Evolutionary conservation across 2,329 filamentous ascomycete species (phyloP), one percentile per base, ranked within the genome.

Genomic region (Catunica adiposa): DNA sequence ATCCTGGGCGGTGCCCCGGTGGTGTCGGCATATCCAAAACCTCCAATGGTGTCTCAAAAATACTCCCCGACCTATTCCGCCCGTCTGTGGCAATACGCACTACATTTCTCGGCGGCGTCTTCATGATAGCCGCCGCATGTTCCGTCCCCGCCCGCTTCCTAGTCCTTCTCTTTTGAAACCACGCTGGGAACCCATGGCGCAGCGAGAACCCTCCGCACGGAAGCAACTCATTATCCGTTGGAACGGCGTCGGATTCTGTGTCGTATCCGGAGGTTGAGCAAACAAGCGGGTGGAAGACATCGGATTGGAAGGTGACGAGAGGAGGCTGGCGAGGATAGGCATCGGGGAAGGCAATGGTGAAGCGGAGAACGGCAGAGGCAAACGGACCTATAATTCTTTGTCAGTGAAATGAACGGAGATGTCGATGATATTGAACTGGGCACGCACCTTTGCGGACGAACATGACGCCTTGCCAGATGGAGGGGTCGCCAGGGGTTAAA

Each of bases 241-340:
- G 86, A 66, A 86, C 90, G 0, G 86, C 87, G 51, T 86, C 86
- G 22, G 51, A 52, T 56, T 78, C 77, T 59, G 86, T 89, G 44
- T 87, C 85, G 71, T 94, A 94, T 2, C 88, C 95, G n/a, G 89
- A 95, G 59, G 94, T 75, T 38, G 92, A 89, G 6, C 89, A 89
- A 61, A 97, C 83, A 44, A 98, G 75, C 17, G 90, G 90, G 66
- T 98, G 90, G 67, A 97, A 98, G 62, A 97, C 84, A 66, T 97
- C 90, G 62, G 87, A 94, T 48, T 81, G 79, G 68, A 98, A 95
- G 55, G 84, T 90, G 61, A 98, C 80, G 17, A 89, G 74, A 8
- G 92, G 92, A 53, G 90, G 86, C 20, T 86, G 71, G 53, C 75
- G 71, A 11, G 90, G 90, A 66, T 94, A 96, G 40, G 77, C 76